Percentiles rank a stretch among this genome's conserved stretches.
Conservation (phyloP, 345 rosid species). For the Cardamine occulta region DNA sequence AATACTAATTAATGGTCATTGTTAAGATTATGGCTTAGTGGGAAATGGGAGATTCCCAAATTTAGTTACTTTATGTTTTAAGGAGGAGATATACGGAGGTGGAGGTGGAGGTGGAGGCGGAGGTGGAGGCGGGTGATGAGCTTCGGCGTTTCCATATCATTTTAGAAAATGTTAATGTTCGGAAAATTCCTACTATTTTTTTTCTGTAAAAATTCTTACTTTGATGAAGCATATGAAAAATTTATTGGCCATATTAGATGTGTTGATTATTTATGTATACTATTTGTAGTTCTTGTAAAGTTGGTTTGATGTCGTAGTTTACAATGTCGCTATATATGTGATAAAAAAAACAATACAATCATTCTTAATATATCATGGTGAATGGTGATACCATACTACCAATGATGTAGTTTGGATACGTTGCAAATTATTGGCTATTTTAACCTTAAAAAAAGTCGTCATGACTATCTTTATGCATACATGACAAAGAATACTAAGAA, state of each 20-base stretch:
- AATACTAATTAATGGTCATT: not conserved
- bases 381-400: not conserved
- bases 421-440: not conserved
- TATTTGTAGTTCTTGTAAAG: not conserved
- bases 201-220: not conserved
- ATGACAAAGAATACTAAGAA: not conserved
- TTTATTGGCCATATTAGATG: not conserved
- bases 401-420: not conserved
- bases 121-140: slow-evolving; percentile 35
- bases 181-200: not conserved
- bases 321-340: not conserved
- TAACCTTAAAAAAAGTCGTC: not conserved
- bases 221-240: slow-evolving; percentile 5
- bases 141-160: not conserved
- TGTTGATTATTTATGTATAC: slow-evolving; percentile 9
- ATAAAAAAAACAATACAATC: not conserved
- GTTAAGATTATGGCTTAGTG: slow-evolving; percentile 17
- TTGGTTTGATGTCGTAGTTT: not conserved
- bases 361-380: not conserved
- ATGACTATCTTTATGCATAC: not conserved
- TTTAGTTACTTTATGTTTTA: too few species aligned
- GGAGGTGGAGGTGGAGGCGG: slow-evolving; percentile 28
- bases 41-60: not conserved
- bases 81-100: not conserved
- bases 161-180: not conserved